These are phyloP conservation scores for Saturnispora bothae DNA, from an alignment of 805 yeast species.

Conservation along the genomic window DNA sequence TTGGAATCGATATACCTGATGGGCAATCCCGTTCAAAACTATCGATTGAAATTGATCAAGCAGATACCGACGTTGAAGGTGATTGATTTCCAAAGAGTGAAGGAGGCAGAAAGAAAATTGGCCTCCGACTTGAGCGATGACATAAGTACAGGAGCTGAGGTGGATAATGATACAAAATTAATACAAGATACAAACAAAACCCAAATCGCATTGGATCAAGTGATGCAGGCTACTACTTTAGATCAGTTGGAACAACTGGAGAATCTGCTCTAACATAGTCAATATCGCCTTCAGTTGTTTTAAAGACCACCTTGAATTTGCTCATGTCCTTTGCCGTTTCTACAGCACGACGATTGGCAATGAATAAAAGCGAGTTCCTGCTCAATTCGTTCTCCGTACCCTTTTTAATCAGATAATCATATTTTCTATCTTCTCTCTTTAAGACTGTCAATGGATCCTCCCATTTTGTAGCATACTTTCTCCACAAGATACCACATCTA, in stretches of 20 bases:
- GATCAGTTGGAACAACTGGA: slow-evolving; percentile 7
- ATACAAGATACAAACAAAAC: background rate
- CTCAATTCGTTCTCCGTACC: slow-evolving; percentile 57
- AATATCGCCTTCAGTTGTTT: slow-evolving; percentile 11
- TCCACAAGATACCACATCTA: slow-evolving; percentile 86
- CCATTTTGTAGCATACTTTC: slow-evolving; percentile 84
- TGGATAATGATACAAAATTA: background rate
- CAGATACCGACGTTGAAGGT: slow-evolving; percentile 50
- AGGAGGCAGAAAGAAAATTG: slow-evolving; percentile 37
- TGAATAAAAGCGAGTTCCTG: slow-evolving; percentile 48
- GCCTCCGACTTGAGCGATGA: slow-evolving; percentile 37
- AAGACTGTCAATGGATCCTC: slow-evolving; percentile 62
- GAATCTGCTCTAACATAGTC: slow-evolving; percentile 4
- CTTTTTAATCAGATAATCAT: slow-evolving; percentile 31
- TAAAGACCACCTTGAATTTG: slow-evolving; percentile 6
- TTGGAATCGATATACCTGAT: slow-evolving; percentile 40
- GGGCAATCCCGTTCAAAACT: slow-evolving; percentile 52
- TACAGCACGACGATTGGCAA: slow-evolving; percentile 36
- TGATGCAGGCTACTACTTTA: slow-evolving; percentile 7
- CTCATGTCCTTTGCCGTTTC: slow-evolving; percentile 6
- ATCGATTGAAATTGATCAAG: slow-evolving; percentile 52
- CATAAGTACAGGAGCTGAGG: slow-evolving; percentile 16
- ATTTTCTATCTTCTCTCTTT: slow-evolving; percentile 32
- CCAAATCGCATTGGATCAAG: slow-evolving; percentile 4
- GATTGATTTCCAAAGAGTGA: slow-evolving; percentile 60